These are phyloP conservation scores for Macrotyloma uniflorum DNA, from an alignment of 306 rosid species.

Conservation along the genomic window DNA sequence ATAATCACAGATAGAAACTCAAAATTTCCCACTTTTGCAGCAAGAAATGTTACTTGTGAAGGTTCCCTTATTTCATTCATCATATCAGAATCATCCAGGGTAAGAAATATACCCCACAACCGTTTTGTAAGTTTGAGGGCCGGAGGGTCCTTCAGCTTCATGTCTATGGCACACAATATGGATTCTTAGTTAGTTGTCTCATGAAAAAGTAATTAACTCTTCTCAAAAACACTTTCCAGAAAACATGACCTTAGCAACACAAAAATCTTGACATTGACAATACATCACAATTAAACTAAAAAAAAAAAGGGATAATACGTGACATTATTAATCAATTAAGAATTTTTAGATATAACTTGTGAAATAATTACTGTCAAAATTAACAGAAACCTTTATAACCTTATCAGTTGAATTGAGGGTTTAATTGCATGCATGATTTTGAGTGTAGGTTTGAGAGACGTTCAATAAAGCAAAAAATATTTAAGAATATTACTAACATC, in stretches of 20 bases:
- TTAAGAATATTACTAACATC: neutral
- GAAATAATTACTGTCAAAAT: too few species aligned
- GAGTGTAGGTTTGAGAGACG: neutral
- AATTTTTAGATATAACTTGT: too few species aligned
- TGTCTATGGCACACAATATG: constrained; percentile 13
- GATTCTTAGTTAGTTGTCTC: neutral
- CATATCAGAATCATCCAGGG: neutral
- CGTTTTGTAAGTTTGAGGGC: constrained; percentile 17
- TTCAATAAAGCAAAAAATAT: neutral
- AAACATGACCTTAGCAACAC: neutral
- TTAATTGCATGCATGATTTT: neutral
- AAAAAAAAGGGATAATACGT: too few species aligned
- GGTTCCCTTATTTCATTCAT: constrained; percentile 22
- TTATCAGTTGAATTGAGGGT: neutral
- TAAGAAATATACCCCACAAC: constrained; percentile 35
- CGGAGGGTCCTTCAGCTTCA: constrained; percentile 12
- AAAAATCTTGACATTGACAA: too few species aligned
- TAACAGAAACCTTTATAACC: too few species aligned
- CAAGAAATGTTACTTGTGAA: constrained; percentile 34
- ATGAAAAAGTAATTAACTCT: neutral
- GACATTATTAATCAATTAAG: too few species aligned
- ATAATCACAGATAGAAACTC: constrained; percentile 46
- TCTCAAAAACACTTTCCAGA: neutral
- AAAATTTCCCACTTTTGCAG: constrained; percentile 49
- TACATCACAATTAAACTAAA: too few species aligned